Evolutionary conservation across 1,284 basidiomycete genomes (phyloP).

Genomic region (Erythrobasidium hasegawianum): DNA sequence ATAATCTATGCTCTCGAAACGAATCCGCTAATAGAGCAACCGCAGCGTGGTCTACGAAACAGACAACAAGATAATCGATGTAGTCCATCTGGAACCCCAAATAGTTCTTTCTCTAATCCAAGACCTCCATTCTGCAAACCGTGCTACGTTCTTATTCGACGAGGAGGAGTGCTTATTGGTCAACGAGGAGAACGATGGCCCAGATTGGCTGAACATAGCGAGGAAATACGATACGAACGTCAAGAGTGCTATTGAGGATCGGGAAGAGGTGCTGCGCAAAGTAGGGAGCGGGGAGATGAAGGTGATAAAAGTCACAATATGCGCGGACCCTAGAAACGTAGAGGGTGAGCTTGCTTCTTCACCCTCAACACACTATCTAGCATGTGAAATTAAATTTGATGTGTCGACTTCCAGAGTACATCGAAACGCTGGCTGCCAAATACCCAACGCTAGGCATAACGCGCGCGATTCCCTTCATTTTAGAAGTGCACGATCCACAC

Average conservation of each 20-base stretch:
- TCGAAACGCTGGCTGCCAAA: neutral
- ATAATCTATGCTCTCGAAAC: too few relatives aligned
- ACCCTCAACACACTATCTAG: too few relatives aligned
- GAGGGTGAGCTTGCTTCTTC: conserved; percentile 19
- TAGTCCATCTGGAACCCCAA: conserved; percentile 3
- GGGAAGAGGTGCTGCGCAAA: conserved; percentile 22
- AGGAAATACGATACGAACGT: conserved; percentile 30
- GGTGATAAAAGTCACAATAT: conserved; percentile 33
- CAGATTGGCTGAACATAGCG: conserved; percentile 34
- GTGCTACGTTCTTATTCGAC: conserved; percentile 32
- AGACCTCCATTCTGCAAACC: conserved; percentile 9
- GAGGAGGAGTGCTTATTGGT: conserved; percentile 25
- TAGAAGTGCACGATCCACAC: conserved; percentile 32
- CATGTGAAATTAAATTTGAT: too few relatives aligned
- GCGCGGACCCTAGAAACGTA: conserved; percentile 27
- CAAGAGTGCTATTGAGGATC: conserved; percentile 6
- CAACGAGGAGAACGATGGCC: conserved; percentile 22
- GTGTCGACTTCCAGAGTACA: conserved; percentile 31
- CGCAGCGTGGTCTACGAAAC: conserved; percentile 32
- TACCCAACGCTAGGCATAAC: conserved; percentile 32
- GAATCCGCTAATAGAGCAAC: too few relatives aligned
- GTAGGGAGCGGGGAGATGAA: conserved; percentile 13
- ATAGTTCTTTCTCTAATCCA: conserved; percentile 8
- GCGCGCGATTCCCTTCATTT: conserved; percentile 37
- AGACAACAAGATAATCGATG: conserved; percentile 10